These are phyloP conservation scores for Fusarium fujikuroi DNA, from an alignment of 2,329 filamentous ascomycete genomes.

Conservation along the genomic window DNA sequence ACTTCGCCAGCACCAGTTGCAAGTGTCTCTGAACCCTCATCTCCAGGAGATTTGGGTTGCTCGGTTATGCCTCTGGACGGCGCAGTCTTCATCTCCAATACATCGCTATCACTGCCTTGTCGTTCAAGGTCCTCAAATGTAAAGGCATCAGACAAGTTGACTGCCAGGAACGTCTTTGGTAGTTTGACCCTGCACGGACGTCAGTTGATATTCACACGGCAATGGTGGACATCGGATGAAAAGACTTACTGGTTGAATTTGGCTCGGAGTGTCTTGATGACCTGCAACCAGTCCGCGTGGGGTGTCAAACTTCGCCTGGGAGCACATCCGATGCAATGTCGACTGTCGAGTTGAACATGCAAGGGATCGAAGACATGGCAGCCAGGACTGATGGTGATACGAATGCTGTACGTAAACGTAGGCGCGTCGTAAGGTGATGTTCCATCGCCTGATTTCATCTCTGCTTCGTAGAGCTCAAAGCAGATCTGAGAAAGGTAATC, in stretches of 20 bases:
- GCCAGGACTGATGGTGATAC: slow-evolving; percentile 93
- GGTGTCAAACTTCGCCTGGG: slow-evolving; percentile 89
- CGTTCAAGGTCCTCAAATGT: slow-evolving; percentile 67
- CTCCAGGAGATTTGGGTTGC: slow-evolving; percentile 18
- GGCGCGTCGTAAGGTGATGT: slow-evolving; percentile 63
- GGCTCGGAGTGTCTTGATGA: slow-evolving; percentile 93
- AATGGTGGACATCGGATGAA: neutral
- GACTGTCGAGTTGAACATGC: slow-evolving; percentile 94
- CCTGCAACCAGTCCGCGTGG: slow-evolving; percentile 94
- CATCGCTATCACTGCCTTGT: slow-evolving; percentile 59
- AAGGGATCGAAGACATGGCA: slow-evolving; percentile 97
- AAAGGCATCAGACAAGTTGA: slow-evolving; percentile 72
- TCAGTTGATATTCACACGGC: slow-evolving; percentile 30
- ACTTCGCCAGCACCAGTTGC: slow-evolving; percentile 39
- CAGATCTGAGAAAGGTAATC: slow-evolving; percentile 98
- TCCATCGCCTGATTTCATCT: slow-evolving; percentile 69
- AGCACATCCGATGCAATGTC: slow-evolving; percentile 95
- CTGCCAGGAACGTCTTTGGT: slow-evolving; percentile 72
- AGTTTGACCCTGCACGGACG: slow-evolving; percentile 65
- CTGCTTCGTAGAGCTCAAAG: slow-evolving; percentile 97
- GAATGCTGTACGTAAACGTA: slow-evolving; percentile 92
- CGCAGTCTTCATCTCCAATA: slow-evolving; percentile 59
- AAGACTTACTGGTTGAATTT: slow-evolving; percentile 88
- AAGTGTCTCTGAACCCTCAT: slow-evolving; percentile 15
- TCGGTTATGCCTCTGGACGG: slow-evolving; percentile 46